Evolutionary conservation across 75 land plant genomes (phyloP).

Genomic region (Picea sitchensis): DNA sequence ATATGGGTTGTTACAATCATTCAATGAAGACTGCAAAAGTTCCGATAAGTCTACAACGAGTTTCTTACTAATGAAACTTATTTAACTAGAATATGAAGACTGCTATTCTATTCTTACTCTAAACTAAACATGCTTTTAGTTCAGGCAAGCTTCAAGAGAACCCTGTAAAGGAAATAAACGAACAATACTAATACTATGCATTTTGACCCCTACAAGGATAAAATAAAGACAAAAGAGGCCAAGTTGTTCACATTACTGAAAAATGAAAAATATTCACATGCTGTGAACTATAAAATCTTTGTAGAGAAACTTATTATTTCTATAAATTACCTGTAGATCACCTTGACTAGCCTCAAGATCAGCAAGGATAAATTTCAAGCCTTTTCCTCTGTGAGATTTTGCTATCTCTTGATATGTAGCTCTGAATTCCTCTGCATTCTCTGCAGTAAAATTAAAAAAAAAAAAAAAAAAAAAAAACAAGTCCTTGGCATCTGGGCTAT

Average conservation of each 20-base stretch:
- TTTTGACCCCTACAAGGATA: neutral
- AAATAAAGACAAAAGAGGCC: constrained; percentile 9
- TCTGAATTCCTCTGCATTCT: constrained; percentile 37
- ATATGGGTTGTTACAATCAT: no score
- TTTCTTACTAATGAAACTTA: no score
- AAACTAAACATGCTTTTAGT: neutral
- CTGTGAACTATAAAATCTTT: no score
- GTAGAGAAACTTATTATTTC: no score
- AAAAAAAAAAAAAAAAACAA: no score
- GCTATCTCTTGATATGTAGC: constrained; percentile 60
- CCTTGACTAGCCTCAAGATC: constrained; percentile 64
- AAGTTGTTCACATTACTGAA: no score
- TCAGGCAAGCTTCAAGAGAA: neutral
- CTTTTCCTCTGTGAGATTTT: constrained; percentile 39
- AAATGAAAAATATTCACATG: no score
- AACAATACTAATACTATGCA: neutral
- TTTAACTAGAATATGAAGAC: neutral
- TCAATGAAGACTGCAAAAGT: no score
- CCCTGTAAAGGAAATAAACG: neutral
- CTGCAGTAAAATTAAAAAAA: constrained; percentile 28
- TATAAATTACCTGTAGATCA: constrained; percentile 53
- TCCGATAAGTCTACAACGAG: no score
- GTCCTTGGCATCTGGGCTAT: constrained; percentile 62
- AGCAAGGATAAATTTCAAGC: constrained; percentile 65
- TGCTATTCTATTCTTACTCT: neutral